These are phyloP conservation scores for Daldinia childiae DNA, from an alignment of 495 filamentous ascomycete genomes.

Conservation along the genomic window DNA sequence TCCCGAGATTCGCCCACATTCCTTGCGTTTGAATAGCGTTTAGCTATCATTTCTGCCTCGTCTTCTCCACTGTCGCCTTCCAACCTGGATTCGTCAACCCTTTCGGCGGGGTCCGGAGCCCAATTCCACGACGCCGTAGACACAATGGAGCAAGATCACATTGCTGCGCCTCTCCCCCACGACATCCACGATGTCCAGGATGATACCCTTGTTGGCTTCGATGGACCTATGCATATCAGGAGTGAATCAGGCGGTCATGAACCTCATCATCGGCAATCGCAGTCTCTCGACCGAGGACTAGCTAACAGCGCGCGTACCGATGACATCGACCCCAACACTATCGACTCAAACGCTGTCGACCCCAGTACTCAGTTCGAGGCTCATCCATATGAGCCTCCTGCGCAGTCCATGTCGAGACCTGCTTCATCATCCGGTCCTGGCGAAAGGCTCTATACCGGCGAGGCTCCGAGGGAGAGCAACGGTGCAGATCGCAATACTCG, in stretches of 20 bases:
- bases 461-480: conserved; percentile 51
- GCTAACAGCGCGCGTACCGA: conserved; percentile 47
- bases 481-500: conserved; percentile 63
- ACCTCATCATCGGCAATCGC: conserved; percentile 48
- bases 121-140: conserved; percentile 62
- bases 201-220: conserved; percentile 52
- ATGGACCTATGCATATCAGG: conserved; percentile 47
- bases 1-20: conserved; percentile 12
- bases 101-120: conserved; percentile 58
- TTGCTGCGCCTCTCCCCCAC: conserved; percentile 29
- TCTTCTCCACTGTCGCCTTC: conserved; percentile 6
- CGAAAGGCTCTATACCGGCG: conserved; percentile 35
- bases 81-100: conserved; percentile 61
- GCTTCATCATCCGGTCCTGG: conserved; percentile 56
- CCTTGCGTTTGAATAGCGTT: conserved; percentile 22
- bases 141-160: conserved; percentile 59
- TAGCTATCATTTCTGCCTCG: conserved; percentile 2
- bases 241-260: conserved; percentile 36
- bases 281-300: conserved; percentile 53
- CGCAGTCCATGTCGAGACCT: conserved; percentile 56
- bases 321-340: conserved; percentile 44
- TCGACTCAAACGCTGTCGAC: conserved; percentile 53
- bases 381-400: conserved; percentile 47
- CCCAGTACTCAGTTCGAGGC: conserved; percentile 54
- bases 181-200: conserved; percentile 46